Percentiles rank a stretch among this genome's conserved stretches.
These are phyloP conservation scores for Zymoseptoria tritici DNA, from an alignment of 2,329 filamentous ascomycete genomes.

Conservation along the genomic window DNA sequence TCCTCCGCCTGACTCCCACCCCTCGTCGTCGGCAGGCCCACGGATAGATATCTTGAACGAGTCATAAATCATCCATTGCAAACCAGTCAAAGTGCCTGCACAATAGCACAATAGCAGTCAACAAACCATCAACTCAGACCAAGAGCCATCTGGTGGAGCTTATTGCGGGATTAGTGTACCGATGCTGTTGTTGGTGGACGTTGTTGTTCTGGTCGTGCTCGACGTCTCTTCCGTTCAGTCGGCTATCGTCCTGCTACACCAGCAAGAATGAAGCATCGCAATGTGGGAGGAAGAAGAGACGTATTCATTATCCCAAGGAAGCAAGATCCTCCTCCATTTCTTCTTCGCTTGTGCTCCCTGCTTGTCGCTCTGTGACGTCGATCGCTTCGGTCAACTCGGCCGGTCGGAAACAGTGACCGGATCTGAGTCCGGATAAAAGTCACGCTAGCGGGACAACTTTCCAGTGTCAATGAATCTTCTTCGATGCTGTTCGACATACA, in stretches of 20 bases:
- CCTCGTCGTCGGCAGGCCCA: slow-evolving; percentile 68
- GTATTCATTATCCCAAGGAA: no score
- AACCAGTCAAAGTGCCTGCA: slow-evolving; percentile 64
- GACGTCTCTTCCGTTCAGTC: no score
- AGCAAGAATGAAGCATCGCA: not conserved
- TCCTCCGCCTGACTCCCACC: slow-evolving; percentile 43
- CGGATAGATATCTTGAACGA: slow-evolving; percentile 48
- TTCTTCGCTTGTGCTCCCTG: not conserved
- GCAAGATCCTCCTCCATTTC: not conserved
- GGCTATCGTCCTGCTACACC: no score
- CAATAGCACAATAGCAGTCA: slow-evolving; percentile 64
- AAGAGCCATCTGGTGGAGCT: no score
- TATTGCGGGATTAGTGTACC: slow-evolving; percentile 18
- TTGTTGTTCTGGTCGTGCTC: not conserved
- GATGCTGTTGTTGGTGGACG: slow-evolving; percentile 12
- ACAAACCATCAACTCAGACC: slow-evolving; percentile 29
- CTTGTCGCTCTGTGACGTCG: not conserved
- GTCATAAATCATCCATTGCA: slow-evolving; percentile 65
- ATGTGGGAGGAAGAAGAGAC: no score
- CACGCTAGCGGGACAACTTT: not conserved
- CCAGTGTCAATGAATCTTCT: not conserved
- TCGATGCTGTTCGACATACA: no score
- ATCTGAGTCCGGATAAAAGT: not conserved
- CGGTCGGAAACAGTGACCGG: not conserved
- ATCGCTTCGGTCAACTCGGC: not conserved